phyloP scores from a whole-genome alignment of 805 yeast genomes.

The Candida xyloterini region DNA sequence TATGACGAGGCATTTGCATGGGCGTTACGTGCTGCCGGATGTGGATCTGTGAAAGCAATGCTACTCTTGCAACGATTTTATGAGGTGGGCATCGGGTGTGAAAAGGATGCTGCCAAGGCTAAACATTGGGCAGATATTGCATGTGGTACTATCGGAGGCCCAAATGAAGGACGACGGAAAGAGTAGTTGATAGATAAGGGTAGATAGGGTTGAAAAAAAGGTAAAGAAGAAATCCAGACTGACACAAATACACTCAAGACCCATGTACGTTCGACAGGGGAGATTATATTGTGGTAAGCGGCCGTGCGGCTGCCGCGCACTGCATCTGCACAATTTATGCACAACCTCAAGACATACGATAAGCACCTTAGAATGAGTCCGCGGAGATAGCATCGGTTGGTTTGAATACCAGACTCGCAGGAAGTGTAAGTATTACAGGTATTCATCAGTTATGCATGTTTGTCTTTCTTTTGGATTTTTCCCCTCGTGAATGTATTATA shows the following conservation, averaged over 20 bases:
- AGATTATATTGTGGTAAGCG: background rate
- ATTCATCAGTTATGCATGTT: background rate
- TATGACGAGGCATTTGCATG: constrained; percentile 88
- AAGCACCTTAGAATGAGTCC: background rate
- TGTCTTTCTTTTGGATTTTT: background rate
- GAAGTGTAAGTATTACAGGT: constrained; percentile 5
- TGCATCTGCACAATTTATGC: background rate
- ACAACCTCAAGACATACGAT: background rate
- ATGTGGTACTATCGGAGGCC: background rate
- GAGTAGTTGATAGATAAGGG: background rate
- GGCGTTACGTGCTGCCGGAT: constrained; percentile 83
- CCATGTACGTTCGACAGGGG: background rate
- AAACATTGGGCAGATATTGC: constrained; percentile 76
- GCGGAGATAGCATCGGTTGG: constrained; percentile 2
- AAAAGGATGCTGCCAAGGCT: constrained; percentile 52
- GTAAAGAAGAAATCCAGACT: background rate
- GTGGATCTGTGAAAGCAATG: constrained; percentile 78
- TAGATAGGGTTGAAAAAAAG: background rate
- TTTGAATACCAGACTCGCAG: background rate
- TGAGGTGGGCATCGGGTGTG: constrained; percentile 87
- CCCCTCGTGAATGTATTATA: constrained; percentile 3
- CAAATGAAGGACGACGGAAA: background rate
- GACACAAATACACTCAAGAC: too few species aligned
- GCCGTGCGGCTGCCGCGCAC: constrained; percentile 3
- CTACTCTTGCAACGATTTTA: constrained; percentile 78